A percentile compares a stretch with the other conserved stretches of the same genome.
phyloP scores from a whole-genome alignment of 805 yeast species.

The Pichia eremophila region DNA sequence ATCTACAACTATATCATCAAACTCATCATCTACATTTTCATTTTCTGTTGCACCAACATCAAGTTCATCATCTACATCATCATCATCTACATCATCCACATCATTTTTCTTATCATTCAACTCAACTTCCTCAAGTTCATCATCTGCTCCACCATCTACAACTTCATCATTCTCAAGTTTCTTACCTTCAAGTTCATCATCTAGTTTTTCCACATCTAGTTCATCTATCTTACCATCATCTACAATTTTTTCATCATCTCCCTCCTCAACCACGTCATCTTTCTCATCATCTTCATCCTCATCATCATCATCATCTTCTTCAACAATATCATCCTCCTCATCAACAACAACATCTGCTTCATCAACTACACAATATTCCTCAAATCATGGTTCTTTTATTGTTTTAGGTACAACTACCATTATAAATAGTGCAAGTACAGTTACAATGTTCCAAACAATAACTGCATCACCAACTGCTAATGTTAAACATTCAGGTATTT shows the following conservation, averaged over 20 bases:
- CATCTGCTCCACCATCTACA: conserved; percentile 5
- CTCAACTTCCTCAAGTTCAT: conserved; percentile 5
- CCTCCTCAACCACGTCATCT: conserved; percentile 4
- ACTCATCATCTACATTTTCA: not conserved
- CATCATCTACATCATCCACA: conserved; percentile 4
- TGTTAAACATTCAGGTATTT: conserved; percentile 31
- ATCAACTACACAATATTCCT: conserved; percentile 8
- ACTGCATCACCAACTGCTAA: conserved; percentile 19
- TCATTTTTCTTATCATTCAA: conserved; percentile 4
- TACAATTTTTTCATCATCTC: not conserved
- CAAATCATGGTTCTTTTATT: conserved; percentile 11
- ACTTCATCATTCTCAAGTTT: conserved; percentile 3
- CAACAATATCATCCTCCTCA: conserved; percentile 5
- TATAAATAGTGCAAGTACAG: conserved; percentile 13
- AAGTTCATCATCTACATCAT: conserved; percentile 6
- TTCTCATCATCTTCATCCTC: conserved; percentile 5
- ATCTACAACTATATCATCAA: conserved; percentile 5
- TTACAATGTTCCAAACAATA: conserved; percentile 11
- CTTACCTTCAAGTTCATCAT: not conserved
- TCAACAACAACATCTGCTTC: conserved; percentile 6
- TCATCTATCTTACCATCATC: conserved; percentile 5
- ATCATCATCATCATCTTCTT: not conserved
- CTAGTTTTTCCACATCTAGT: not conserved
- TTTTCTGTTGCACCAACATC: conserved; percentile 4
- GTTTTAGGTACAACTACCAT: conserved; percentile 17